A percentile compares a stretch with the other conserved stretches of the same genome.
These are phyloP conservation scores for Metarhizium album DNA, from an alignment of 2,329 filamentous ascomycete genomes.

Conservation along the genomic window DNA sequence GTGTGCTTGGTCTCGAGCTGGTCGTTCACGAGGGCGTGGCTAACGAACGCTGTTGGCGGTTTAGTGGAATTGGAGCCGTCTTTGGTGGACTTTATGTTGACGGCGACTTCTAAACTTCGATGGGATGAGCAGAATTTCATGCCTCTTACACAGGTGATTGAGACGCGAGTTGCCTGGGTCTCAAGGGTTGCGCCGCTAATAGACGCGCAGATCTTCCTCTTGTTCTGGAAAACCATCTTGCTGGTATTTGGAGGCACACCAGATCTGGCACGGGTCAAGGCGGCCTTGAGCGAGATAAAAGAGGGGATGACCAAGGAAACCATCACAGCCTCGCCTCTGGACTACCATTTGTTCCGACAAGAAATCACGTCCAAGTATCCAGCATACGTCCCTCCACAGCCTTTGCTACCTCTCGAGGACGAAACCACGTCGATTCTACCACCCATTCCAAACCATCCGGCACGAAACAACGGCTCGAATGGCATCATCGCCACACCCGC, in stretches of 20 bases:
- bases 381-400: slow-evolving; percentile 81
- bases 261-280: slow-evolving; percentile 65
- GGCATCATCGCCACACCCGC: slow-evolving; percentile 50
- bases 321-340: slow-evolving; percentile 86
- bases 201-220: slow-evolving; percentile 53
- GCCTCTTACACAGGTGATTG: slow-evolving; percentile 50
- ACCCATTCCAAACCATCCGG: slow-evolving; percentile 65
- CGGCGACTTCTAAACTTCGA: slow-evolving; percentile 55
- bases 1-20: slow-evolving; percentile 14
- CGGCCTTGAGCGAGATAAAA: slow-evolving; percentile 51
- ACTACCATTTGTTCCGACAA: slow-evolving; percentile 93
- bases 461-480: slow-evolving; percentile 46
- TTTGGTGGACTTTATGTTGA: slow-evolving; percentile 61
- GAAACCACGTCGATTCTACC: slow-evolving; percentile 88
- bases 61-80: slow-evolving; percentile 51
- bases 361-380: slow-evolving; percentile 98
- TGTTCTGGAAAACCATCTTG: slow-evolving; percentile 87
- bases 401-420: slow-evolving; percentile 72
- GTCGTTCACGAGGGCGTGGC: not conserved
- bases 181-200: slow-evolving; percentile 12
- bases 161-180: not conserved
- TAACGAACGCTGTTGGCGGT: not conserved
- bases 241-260: slow-evolving; percentile 72
- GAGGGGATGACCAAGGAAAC: slow-evolving; percentile 58
- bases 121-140: slow-evolving; percentile 58